phyloP scores from a whole-genome alignment of 1,284 basidiomycete genomes.

The Chalciporus sp. region DNA sequence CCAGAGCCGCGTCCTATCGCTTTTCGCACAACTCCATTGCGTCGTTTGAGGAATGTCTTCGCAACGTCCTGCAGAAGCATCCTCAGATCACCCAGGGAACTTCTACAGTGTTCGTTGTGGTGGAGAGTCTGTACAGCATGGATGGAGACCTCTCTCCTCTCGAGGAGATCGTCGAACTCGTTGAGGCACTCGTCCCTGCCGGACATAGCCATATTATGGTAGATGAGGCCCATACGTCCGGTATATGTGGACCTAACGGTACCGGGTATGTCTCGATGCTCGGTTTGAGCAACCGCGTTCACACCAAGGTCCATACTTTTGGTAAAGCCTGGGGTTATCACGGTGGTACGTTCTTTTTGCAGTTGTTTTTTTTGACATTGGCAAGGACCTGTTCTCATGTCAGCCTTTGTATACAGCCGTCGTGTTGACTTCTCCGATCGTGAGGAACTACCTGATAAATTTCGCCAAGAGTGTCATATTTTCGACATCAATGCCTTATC shows the following conservation, averaged over 20 bases:
- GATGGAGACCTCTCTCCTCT: conserved; percentile 65
- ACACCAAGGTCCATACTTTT: conserved; percentile 53
- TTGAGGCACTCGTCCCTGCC: conserved; percentile 37
- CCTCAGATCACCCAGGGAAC: conserved; percentile 24
- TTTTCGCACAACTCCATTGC: conserved; percentile 53
- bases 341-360: conserved; percentile 61
- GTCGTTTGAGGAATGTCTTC: conserved; percentile 29
- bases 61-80: conserved; percentile 26
- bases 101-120: conserved; percentile 48
- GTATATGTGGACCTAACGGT: conserved; percentile 46
- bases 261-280: conserved; percentile 40
- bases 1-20: conserved; percentile 31
- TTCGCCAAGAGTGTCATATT: conserved; percentile 63
- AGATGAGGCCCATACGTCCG: conserved; percentile 64
- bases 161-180: conserved; percentile 39
- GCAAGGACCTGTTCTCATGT: not conserved
- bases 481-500: conserved; percentile 50
- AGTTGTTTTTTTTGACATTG: no score
- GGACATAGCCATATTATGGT: conserved; percentile 42
- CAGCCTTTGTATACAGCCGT: conserved; percentile 41
- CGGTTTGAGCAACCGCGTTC: conserved; percentile 39
- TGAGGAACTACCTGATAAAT: conserved; percentile 59
- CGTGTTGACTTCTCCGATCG: conserved; percentile 47
- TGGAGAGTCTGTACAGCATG: conserved; percentile 68
- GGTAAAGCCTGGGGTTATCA: conserved; percentile 61